A percentile compares a stretch with the other conserved stretches of the same genome.
phyloP scores from a whole-genome alignment of 495 filamentous ascomycete genomes.

The Aspergillus carlsbadensis region DNA sequence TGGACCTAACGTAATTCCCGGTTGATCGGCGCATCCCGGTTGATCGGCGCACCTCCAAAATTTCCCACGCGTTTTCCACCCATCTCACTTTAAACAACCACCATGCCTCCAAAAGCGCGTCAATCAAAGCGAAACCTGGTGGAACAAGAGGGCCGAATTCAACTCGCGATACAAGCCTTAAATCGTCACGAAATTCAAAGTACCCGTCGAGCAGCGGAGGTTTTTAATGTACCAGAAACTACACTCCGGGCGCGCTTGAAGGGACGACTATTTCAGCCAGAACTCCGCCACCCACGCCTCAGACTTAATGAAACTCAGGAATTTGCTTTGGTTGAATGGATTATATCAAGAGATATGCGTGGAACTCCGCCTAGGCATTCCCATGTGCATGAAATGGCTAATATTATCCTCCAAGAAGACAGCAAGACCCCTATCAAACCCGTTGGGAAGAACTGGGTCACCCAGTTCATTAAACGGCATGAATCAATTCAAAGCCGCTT shows the following conservation, averaged over 20 bases:
- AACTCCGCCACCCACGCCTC: not conserved
- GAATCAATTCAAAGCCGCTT: constrained; percentile 23
- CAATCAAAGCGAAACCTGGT: no score
- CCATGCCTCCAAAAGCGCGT: no score
- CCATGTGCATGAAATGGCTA: not conserved
- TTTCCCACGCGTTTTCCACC: no score
- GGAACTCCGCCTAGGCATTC: not conserved
- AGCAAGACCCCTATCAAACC: constrained; percentile 13
- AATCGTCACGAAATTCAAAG: no score
- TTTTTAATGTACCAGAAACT: not conserved
- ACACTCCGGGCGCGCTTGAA: not conserved
- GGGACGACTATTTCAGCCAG: not conserved
- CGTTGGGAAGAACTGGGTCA: constrained; percentile 5
- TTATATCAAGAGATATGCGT: not conserved
- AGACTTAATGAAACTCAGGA: not conserved
- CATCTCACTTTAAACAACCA: no score
- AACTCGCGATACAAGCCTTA: no score
- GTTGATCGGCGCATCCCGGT: no score
- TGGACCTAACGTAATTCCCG: no score
- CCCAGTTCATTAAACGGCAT: constrained; percentile 29
- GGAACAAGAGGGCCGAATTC: no score
- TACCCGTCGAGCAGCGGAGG: not conserved
- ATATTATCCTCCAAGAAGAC: no score
- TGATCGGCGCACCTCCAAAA: no score
- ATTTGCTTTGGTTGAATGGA: not conserved